These are phyloP conservation scores for Grosmannia serpens DNA, from an alignment of 2,329 filamentous ascomycete species.

Conservation along the genomic window DNA sequence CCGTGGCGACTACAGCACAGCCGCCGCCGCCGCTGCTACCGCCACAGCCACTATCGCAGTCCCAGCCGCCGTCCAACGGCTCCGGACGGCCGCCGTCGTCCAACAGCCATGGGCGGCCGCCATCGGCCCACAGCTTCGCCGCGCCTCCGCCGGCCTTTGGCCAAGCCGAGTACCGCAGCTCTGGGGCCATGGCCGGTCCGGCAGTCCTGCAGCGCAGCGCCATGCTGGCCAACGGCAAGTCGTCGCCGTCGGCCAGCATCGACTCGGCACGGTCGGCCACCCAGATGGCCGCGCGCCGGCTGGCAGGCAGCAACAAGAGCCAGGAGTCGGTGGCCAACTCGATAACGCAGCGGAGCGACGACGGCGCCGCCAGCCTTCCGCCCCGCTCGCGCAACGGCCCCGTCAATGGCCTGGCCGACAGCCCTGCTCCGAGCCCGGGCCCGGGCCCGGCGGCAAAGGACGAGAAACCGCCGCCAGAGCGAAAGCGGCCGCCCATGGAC, in stretches of 20 bases:
- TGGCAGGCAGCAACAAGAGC: constrained; percentile 41
- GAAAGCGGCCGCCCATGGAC: constrained; percentile 57
- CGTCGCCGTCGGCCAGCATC: constrained; percentile 40
- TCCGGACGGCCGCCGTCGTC: neutral
- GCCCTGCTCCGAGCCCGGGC: neutral
- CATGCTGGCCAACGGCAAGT: constrained; percentile 20
- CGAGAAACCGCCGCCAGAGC: constrained; percentile 46
- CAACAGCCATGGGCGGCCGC: neutral
- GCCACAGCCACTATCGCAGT: neutral
- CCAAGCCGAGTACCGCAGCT: neutral
- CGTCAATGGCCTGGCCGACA: constrained; percentile 12
- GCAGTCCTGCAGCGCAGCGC: constrained; percentile 15
- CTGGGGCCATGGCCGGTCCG: too few relatives aligned
- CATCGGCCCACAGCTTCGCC: neutral
- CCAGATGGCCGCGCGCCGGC: constrained; percentile 27
- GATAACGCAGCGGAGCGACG: constrained; percentile 37
- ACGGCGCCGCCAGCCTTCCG: constrained; percentile 30
- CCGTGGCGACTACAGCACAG: neutral
- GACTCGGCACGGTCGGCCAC: constrained; percentile 33
- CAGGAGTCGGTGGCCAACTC: constrained; percentile 45
- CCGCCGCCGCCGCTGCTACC: neutral
- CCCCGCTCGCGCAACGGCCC: constrained; percentile 40
- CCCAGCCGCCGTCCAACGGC: neutral
- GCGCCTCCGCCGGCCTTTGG: neutral
- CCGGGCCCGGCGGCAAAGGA: constrained; percentile 15